Evolutionary conservation across 257 asterid species (phyloP), one percentile per base, ranked within the genome.

Genomic region (Linderniella brevidens): DNA sequence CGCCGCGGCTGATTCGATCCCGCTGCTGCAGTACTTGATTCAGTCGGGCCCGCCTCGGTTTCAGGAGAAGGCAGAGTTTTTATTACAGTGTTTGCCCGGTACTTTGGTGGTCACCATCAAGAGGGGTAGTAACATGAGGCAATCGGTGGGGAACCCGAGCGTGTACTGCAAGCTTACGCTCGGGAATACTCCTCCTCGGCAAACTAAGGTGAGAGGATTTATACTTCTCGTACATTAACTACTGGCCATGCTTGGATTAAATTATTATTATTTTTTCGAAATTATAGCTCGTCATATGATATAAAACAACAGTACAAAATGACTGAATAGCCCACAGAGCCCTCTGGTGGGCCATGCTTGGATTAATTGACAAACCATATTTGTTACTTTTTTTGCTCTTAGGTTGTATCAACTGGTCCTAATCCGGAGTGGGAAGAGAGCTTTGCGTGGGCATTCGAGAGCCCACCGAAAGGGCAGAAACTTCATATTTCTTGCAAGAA

Each of bases 401-500:
- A 88, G 98, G 78, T 88, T 66, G 78, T 77, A 64, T 80, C 98
- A 8, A 88, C 92, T 19, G 94, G 96, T 41, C 96, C 98, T 52
- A 88, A 85, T 58, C 98, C 98, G 13, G 94, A 81, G 53, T 88
- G 95, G 80, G 98, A 85, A 0, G 98, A 88, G 68, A 88, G 92
- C 71, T 88, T 88, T 56, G 65, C 82, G 0, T 88, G 95, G 98
- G 74, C 94, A 49, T 84, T 84, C 20, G 98, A 88, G 70, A 84
- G 98, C 68, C 98, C 98, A 48, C 98, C 98, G 14, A 88, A 88
- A 64, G 98, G 98, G 64, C 94, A 84, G 82, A 90, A 90, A 70
- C 93, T 90, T 57, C 98, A 90, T 65, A 90, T 90, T 57, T 90
- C 98, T 40, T 84, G 98, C 96, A 90, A 90, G 79, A 90, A 90